Conservation (phyloP, 306 rosid genomes). For the Quercus agrifolia region DNA sequence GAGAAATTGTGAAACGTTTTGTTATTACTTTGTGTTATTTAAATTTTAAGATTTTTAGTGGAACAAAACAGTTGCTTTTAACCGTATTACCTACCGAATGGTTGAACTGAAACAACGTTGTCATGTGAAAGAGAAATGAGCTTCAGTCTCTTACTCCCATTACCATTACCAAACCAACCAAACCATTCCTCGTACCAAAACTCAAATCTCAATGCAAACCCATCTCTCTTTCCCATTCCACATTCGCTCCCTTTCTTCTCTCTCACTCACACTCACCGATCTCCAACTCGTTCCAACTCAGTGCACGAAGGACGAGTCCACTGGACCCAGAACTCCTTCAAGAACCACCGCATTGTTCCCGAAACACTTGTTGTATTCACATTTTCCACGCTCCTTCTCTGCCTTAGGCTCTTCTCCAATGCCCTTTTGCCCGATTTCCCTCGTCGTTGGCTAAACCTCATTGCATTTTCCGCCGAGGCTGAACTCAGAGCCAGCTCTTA, state of each 20-base stretch:
- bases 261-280: background rate
- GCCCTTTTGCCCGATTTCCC: constrained; percentile 27
- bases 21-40: background rate
- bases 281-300: constrained; percentile 8
- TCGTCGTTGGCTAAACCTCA: constrained; percentile 15
- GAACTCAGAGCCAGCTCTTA: constrained; percentile 21
- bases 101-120: background rate
- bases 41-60: background rate
- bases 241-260: background rate
- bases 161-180: background rate
- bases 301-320: background rate
- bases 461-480: constrained; percentile 16
- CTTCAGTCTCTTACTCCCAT: background rate
- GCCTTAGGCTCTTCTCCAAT: constrained; percentile 19
- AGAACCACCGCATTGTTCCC: background rate
- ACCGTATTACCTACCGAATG: background rate
- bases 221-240: background rate
- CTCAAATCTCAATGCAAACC: background rate
- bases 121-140: background rate
- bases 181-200: no score
- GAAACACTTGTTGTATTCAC: background rate
- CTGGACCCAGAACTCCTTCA: constrained; percentile 4
- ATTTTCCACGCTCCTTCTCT: constrained; percentile 17
- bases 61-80: background rate
- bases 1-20: no score